Conservation (phyloP, 2,329 filamentous ascomycete genomes). For the Fusarium tjaetaba region DNA sequence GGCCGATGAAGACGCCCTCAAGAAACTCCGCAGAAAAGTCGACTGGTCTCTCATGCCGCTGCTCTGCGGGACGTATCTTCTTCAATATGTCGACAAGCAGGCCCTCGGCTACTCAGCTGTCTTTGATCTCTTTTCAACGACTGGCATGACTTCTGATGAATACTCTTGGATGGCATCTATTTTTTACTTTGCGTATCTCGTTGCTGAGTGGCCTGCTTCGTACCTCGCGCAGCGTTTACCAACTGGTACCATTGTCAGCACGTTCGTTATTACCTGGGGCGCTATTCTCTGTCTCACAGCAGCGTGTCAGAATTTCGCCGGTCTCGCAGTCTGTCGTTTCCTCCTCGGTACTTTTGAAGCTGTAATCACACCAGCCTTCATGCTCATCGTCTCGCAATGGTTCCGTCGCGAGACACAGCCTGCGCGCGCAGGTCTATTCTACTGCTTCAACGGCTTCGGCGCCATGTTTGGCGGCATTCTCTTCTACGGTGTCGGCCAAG, state of each 20-base stretch:
- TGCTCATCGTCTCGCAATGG: conserved; percentile 63
- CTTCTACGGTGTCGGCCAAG: conserved; percentile 64
- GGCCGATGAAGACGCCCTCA: conserved; percentile 38
- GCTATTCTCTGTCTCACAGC: conserved; percentile 57
- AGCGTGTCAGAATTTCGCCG: conserved; percentile 53
- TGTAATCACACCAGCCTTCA: conserved; percentile 60
- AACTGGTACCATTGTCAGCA: conserved; percentile 49
- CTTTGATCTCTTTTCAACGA: conserved; percentile 63
- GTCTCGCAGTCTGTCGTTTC: conserved; percentile 57
- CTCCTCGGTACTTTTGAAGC: conserved; percentile 60
- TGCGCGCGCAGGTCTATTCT: conserved; percentile 54
- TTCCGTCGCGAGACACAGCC: conserved; percentile 58
- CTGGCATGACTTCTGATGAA: conserved; percentile 56
- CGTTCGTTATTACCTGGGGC: conserved; percentile 50
- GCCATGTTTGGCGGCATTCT: conserved; percentile 58
- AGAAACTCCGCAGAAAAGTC: conserved; percentile 53
- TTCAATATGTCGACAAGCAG: conserved; percentile 68
- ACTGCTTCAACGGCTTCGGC: conserved; percentile 56
- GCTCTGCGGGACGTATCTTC: conserved; percentile 59
- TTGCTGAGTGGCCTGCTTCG: conserved; percentile 54
- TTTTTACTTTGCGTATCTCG: conserved; percentile 63
- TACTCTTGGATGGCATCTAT: conserved; percentile 66
- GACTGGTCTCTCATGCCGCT: conserved; percentile 62
- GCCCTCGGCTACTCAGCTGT: conserved; percentile 64
- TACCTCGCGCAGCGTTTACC: conserved; percentile 49